Percentiles rank a stretch among this genome's conserved stretches.
These are phyloP conservation scores for Parafenestella ontariensis DNA, from an alignment of 2,329 filamentous ascomycete genomes.

Conservation along the genomic window DNA sequence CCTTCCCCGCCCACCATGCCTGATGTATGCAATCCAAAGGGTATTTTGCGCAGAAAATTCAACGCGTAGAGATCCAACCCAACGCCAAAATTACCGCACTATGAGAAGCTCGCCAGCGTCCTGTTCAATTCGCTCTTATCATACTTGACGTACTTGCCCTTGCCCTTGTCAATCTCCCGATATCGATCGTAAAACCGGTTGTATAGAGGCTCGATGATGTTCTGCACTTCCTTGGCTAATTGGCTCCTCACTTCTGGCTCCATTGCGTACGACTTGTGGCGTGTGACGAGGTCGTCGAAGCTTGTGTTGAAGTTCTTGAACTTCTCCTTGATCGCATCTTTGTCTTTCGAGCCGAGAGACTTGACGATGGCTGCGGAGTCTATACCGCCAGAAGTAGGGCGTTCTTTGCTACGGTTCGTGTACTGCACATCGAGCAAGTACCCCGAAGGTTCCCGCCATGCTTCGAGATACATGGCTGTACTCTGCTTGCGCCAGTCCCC, in stretches of 20 bases:
- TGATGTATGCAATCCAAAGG: slow-evolving; percentile 35
- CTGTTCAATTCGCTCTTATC: slow-evolving; percentile 83
- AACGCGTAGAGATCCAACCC: slow-evolving; percentile 24
- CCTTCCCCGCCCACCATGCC: slow-evolving; percentile 19
- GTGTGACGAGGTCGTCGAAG: slow-evolving; percentile 86
- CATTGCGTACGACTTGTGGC: slow-evolving; percentile 86
- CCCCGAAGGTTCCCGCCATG: slow-evolving; percentile 86
- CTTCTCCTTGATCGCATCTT: slow-evolving; percentile 95
- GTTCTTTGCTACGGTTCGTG: slow-evolving; percentile 72
- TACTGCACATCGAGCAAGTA: slow-evolving; percentile 90
- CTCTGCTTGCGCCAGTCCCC: slow-evolving; percentile 90
- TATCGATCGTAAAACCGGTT: slow-evolving; percentile 96
- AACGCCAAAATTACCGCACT: slow-evolving; percentile 28
- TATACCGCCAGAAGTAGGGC: slow-evolving; percentile 68
- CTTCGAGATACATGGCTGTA: slow-evolving; percentile 79
- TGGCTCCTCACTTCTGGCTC: slow-evolving; percentile 85
- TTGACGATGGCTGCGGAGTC: slow-evolving; percentile 88
- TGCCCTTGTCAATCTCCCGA: slow-evolving; percentile 96
- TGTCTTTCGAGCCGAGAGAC: slow-evolving; percentile 84
- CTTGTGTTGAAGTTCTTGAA: slow-evolving; percentile 88
- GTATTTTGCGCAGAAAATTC: slow-evolving; percentile 39
- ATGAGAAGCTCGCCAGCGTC: slow-evolving; percentile 58
- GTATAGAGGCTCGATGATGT: slow-evolving; percentile 93
- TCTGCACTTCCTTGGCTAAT: slow-evolving; percentile 84
- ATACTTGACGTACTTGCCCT: slow-evolving; percentile 98